Base-by-base conservation (phyloP, 768 basidiomycete genomes). In the Termitomyces sp. region DNA sequence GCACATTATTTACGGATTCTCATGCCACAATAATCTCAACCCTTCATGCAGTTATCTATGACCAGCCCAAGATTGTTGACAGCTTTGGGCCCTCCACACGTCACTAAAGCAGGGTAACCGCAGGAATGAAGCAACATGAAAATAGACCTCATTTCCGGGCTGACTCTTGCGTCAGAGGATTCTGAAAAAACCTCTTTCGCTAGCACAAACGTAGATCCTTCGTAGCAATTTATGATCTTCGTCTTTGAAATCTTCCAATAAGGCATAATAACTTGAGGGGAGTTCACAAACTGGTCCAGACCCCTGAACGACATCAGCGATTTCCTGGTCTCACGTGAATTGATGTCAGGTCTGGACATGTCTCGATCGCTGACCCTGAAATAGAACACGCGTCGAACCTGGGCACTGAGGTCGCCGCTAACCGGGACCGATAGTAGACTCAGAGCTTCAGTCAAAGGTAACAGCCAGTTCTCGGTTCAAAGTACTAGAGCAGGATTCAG, bases 381-480 rank as follows among this genome's bases (percentile, higher is more conserved):
- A 40, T 40, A 14, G 54, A 48, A 55, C 54, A 35, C 54, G 54
- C 54, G 45, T 55, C 29, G 8, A 38, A n/a, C n/a, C n/a, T n/a
- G n/a, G n/a, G n/a, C n/a, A n/a, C n/a, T n/a, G n/a, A n/a, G n/a
- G n/a, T n/a, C n/a, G n/a, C n/a, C n/a, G n/a, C n/a, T n/a, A n/a
- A n/a, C n/a, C n/a, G n/a, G n/a, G n/a, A n/a, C n/a, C n/a, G n/a
- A n/a, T n/a, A n/a, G n/a, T n/a, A 2, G 3, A 0, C 5, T 16
- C 23, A n/a, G 12, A 50, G 5, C 1, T 29, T 27, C 35, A 17
- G 23, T 17, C 4, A 17, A 34, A 16, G 25, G 16, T 16, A 17
- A 21, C 17, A 25, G 34, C 10, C 11, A 10, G 17, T 27, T 23
- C 16, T 50, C 12, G 25, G 1, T 10, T 8, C 35, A 12, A 10